phyloP scores from a whole-genome alignment of 345 rosid genomes.

The Lenwebbia sp. region DNA sequence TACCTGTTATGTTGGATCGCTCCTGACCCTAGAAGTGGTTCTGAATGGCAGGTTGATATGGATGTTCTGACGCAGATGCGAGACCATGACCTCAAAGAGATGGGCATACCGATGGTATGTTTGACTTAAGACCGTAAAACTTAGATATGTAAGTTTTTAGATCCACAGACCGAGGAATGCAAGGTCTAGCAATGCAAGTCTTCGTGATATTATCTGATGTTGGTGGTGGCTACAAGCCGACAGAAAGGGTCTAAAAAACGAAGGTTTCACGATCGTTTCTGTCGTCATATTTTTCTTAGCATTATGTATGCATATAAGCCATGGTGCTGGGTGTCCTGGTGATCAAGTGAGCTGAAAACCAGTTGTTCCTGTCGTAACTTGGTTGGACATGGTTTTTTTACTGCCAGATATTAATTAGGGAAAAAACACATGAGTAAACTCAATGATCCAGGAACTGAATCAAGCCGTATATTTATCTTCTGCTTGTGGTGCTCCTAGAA shows the following conservation, averaged over 20 bases:
- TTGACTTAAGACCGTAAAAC: not conserved
- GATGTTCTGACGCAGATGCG: constrained; percentile 37
- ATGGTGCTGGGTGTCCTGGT: not conserved
- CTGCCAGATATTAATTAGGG: not conserved
- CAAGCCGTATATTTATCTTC: not conserved
- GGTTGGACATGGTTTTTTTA: not conserved
- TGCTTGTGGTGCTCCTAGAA: not conserved
- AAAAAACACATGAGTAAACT: not conserved
- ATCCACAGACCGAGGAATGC: not conserved
- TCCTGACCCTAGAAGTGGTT: not conserved
- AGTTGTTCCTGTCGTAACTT: not conserved
- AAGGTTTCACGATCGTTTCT: not conserved
- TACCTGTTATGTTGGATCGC: not conserved
- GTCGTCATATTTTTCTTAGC: not conserved
- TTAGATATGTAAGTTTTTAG: not conserved
- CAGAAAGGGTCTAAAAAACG: not conserved
- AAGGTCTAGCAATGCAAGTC: not conserved
- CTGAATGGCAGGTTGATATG: constrained; percentile 43
- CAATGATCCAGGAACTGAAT: too few species aligned
- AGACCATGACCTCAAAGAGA: constrained; percentile 40
- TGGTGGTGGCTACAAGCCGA: not conserved
- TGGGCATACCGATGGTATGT: constrained; percentile 55
- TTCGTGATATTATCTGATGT: not conserved
- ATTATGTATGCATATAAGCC: not conserved
- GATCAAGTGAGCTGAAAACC: not conserved